These are phyloP conservation scores for Lolium multiflorum DNA, from an alignment of 176 grass and related monocot species.

Conservation along the genomic window DNA sequence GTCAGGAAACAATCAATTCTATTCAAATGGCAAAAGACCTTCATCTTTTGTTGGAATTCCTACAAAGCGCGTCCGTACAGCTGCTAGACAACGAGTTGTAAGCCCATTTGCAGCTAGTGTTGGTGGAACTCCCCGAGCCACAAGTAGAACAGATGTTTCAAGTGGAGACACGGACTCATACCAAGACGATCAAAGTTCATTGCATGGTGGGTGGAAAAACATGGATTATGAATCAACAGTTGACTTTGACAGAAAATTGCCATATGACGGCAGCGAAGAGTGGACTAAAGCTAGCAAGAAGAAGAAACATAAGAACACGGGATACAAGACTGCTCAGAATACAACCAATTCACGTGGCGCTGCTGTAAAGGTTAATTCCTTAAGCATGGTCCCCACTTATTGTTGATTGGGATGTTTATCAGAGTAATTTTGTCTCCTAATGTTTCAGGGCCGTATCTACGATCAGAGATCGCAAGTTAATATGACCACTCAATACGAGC, in stretches of 20 bases:
- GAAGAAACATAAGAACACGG: slow-evolving; percentile 68
- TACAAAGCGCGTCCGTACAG: slow-evolving; percentile 75
- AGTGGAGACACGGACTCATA: slow-evolving; percentile 91
- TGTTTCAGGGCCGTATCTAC: slow-evolving; percentile 64
- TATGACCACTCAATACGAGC: slow-evolving; percentile 60
- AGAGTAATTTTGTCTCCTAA: slow-evolving; percentile 34
- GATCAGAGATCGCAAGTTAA: slow-evolving; percentile 71
- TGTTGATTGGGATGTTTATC: slow-evolving; percentile 40
- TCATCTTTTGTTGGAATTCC: slow-evolving; percentile 72
- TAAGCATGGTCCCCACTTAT: slow-evolving; percentile 19
- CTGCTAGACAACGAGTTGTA: slow-evolving; percentile 68
- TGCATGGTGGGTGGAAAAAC: slow-evolving; percentile 80
- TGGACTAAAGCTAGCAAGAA: slow-evolving; percentile 80
- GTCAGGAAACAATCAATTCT: slow-evolving; percentile 52
- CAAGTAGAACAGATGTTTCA: slow-evolving; percentile 87
- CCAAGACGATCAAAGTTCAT: slow-evolving; percentile 84
- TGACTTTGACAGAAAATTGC: slow-evolving; percentile 63
- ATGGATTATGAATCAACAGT: slow-evolving; percentile 74
- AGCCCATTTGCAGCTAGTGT: slow-evolving; percentile 53
- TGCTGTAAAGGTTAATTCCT: slow-evolving; percentile 67
- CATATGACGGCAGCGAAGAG: slow-evolving; percentile 61
- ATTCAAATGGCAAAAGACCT: slow-evolving; percentile 77
- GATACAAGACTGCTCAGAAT: slow-evolving; percentile 56
- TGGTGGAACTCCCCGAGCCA: slow-evolving; percentile 49
- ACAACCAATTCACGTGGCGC: slow-evolving; percentile 54